Conservation (phyloP, 1,284 basidiomycete genomes). For the Ceratobasidium sp. region DNA sequence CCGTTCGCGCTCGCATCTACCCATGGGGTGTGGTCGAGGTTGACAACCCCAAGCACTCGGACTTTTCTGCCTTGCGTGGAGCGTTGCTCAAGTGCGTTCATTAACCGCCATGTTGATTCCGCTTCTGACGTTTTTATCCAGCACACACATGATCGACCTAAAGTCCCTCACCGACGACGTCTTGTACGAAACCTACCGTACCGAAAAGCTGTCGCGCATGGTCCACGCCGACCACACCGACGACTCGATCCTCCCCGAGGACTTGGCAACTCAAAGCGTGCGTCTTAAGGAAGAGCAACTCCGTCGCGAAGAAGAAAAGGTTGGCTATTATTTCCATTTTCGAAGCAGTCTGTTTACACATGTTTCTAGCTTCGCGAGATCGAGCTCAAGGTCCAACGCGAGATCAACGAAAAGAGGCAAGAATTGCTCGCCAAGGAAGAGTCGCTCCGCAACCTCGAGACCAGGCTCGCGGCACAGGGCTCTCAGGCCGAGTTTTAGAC, state of each 20-base stretch:
- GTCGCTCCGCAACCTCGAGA: conserved; percentile 87
- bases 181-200: conserved; percentile 95
- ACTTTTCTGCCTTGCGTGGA: conserved; percentile 90
- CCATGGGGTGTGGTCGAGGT: conserved; percentile 99
- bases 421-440: conserved; percentile 95
- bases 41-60: conserved; percentile 98
- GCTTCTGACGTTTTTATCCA: conserved; percentile 47
- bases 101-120: neutral
- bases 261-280: conserved; percentile 78
- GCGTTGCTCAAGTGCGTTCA: conserved; percentile 79
- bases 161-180: conserved; percentile 97
- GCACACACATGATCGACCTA: conserved; percentile 93
- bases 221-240: conserved; percentile 86
- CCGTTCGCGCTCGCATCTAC: conserved; percentile 90
- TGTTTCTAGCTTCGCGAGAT: conserved; percentile 87
- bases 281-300: conserved; percentile 74
- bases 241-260: conserved; percentile 90
- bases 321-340: conserved; percentile 45
- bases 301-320: conserved; percentile 95
- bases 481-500: conserved; percentile 52
- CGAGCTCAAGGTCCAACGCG: conserved; percentile 96
- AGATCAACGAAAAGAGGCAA: conserved; percentile 98
- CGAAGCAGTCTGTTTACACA: neutral
- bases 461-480: conserved; percentile 85
- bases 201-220: conserved; percentile 94